A percentile compares a stretch with the other conserved stretches of the same genome.
phyloP scores from a whole-genome alignment of 1,139 yeast species.

The Saccharomyces hybrid region DNA sequence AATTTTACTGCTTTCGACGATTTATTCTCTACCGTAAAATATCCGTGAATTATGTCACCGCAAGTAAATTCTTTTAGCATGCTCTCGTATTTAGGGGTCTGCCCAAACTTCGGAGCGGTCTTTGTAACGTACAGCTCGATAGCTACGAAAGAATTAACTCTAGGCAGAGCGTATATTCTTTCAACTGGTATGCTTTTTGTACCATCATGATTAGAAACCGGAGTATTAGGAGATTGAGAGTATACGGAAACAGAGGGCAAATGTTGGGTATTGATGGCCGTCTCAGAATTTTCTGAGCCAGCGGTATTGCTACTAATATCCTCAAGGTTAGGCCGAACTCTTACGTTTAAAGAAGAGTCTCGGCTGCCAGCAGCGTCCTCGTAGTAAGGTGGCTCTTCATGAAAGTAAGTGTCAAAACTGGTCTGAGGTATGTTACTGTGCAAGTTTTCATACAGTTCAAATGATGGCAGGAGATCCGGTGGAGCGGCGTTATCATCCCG shows the following conservation, averaged over 20 bases:
- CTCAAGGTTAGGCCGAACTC: neutral
- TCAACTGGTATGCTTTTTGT: neutral
- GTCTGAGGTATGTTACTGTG: slow-evolving; percentile 5
- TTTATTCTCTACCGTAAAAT: neutral
- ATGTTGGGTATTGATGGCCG: neutral
- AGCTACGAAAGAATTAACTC: neutral
- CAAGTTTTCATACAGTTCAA: slow-evolving; percentile 6
- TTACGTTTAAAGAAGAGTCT: neutral
- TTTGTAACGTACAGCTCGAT: neutral
- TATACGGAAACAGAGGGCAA: neutral
- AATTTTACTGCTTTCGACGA: neutral
- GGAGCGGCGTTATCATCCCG: neutral
- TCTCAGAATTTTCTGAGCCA: neutral
- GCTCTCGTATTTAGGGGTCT: slow-evolving; percentile 7
- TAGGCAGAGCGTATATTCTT: neutral
- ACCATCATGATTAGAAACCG: neutral
- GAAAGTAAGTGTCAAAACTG: slow-evolving; percentile 1
- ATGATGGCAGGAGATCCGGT: slow-evolving; percentile 6
- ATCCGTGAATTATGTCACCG: slow-evolving; percentile 4
- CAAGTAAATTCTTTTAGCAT: slow-evolving; percentile 6
- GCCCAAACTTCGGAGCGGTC: slow-evolving; percentile 11
- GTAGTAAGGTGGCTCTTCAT: slow-evolving; percentile 5
- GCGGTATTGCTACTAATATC: neutral
- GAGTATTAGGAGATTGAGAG: neutral
- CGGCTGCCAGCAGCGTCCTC: slow-evolving; percentile 1